A percentile compares a stretch with the other conserved stretches of the same genome.
Evolutionary conservation across 306 rosid genomes (phyloP).

Genomic region (Trifolium fragiferum): DNA sequence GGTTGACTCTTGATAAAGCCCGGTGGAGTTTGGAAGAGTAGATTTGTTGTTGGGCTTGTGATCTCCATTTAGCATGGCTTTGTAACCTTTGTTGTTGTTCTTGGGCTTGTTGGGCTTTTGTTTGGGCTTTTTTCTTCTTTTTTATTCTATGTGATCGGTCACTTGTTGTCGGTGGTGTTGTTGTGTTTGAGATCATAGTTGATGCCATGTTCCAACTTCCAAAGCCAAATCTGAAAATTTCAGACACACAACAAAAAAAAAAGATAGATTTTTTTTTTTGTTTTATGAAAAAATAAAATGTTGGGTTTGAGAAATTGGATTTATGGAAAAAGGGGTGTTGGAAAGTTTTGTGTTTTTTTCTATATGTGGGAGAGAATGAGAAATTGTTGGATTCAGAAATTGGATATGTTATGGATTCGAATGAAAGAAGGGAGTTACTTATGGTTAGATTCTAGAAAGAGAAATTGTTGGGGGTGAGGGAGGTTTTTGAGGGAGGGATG

Average conservation of each 20-base stretch:
- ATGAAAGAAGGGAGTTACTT: slow-evolving; percentile 8
- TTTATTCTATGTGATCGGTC: slow-evolving; percentile 56
- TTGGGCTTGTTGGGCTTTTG: slow-evolving; percentile 24
- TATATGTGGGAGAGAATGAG: background rate
- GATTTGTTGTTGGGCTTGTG: slow-evolving; percentile 70
- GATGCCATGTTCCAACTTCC: slow-evolving; percentile 51
- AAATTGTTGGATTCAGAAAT: slow-evolving; percentile 39
- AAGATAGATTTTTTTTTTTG: too few relatives aligned
- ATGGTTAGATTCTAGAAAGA: slow-evolving; percentile 33
- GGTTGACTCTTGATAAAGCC: slow-evolving; percentile 65
- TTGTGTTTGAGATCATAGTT: slow-evolving; percentile 58
- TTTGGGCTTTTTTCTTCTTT: slow-evolving; percentile 71
- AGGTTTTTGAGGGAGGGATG: background rate
- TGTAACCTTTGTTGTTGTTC: slow-evolving; percentile 33
- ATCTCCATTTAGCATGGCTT: slow-evolving; percentile 62
- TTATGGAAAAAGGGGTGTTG: slow-evolving; percentile 9
- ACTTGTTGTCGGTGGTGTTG: background rate
- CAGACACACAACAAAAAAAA: too few relatives aligned
- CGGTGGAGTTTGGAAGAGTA: slow-evolving; percentile 78
- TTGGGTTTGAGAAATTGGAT: background rate
- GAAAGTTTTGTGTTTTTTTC: slow-evolving; percentile 11
- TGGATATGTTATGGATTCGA: slow-evolving; percentile 40
- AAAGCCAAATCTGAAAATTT: slow-evolving; percentile 4
- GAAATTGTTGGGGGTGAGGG: background rate
- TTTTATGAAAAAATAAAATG: background rate